These are phyloP conservation scores for Theobroma cacao DNA, from an alignment of 345 rosid species.

Conservation along the genomic window DNA sequence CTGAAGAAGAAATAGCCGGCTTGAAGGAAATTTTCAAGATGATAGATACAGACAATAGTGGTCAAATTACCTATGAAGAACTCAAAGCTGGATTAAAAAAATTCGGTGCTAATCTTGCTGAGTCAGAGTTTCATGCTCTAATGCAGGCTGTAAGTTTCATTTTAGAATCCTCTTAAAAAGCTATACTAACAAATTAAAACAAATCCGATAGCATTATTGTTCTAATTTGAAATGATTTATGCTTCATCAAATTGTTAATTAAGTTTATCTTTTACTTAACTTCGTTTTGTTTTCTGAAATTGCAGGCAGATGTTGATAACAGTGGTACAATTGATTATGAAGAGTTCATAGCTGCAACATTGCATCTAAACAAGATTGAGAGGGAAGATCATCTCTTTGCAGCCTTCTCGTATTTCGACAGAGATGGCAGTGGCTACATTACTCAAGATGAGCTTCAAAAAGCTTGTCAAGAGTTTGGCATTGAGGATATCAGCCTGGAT, in stretches of 20 bases:
- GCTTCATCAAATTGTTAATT: background rate
- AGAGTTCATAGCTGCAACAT: constrained; percentile 69
- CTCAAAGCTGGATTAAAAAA: constrained; percentile 66
- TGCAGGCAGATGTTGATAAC: constrained; percentile 71
- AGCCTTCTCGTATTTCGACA: constrained; percentile 71
- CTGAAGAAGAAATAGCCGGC: constrained; percentile 78
- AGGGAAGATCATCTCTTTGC: constrained; percentile 57
- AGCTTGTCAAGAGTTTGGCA: constrained; percentile 66
- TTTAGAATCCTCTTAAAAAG: background rate
- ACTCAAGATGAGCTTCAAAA: constrained; percentile 66
- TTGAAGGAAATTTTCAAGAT: constrained; percentile 64
- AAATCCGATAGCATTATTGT: background rate
- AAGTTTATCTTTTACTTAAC: background rate
- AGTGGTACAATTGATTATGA: constrained; percentile 74
- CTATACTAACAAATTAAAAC: background rate
- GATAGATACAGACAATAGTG: constrained; percentile 73
- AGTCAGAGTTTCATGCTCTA: constrained; percentile 61
- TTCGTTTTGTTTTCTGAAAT: background rate
- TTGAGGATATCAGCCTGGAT: constrained; percentile 45
- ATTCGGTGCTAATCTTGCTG: constrained; percentile 61
- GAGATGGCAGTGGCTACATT: constrained; percentile 67
- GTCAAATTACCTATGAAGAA: constrained; percentile 71
- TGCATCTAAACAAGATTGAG: constrained; percentile 57
- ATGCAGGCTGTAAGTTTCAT: constrained; percentile 63
- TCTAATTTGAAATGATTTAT: background rate